Conservation (phyloP, 352 stramenopile genomes). For the Phytophthora constricta region DNA sequence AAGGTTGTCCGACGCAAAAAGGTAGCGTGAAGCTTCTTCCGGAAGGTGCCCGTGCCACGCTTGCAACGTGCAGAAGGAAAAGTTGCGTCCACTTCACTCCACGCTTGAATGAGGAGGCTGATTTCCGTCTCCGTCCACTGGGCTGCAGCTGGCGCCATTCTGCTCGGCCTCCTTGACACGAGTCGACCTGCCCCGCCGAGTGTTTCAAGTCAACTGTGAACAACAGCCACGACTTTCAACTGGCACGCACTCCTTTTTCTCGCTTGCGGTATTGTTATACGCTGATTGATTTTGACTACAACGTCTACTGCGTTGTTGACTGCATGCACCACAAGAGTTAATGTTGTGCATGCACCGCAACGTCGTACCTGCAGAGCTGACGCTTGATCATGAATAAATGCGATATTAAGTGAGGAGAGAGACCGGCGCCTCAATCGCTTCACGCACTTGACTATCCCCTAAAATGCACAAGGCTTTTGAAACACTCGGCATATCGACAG, state of each 20-base stretch:
- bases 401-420: conserved; percentile 1
- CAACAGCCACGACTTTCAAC: too few relatives aligned
- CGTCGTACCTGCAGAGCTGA: not conserved
- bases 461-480: not conserved
- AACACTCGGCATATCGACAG: conserved; percentile 18
- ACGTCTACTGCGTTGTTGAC: too few relatives aligned
- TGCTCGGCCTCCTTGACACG: not conserved
- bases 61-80: conserved; percentile 15
- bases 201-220: too few relatives aligned
- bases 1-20: conserved; percentile 12
- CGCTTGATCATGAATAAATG: not conserved
- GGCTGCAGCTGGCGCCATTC: not conserved
- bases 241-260: not conserved
- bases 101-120: conserved; percentile 21
- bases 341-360: too few relatives aligned
- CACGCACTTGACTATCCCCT: conserved; percentile 1
- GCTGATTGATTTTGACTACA: conserved; percentile 3
- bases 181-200: not conserved
- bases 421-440: not conserved
- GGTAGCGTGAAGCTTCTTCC: conserved; percentile 20
- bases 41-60: conserved; percentile 7
- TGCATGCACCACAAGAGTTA: too few relatives aligned
- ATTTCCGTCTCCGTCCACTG: conserved; percentile 29
- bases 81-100: conserved; percentile 30
- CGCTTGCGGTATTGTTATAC: not conserved